Conservation (phyloP, 1,139 yeast genomes). For the Geotrichum phurueaensis region DNA sequence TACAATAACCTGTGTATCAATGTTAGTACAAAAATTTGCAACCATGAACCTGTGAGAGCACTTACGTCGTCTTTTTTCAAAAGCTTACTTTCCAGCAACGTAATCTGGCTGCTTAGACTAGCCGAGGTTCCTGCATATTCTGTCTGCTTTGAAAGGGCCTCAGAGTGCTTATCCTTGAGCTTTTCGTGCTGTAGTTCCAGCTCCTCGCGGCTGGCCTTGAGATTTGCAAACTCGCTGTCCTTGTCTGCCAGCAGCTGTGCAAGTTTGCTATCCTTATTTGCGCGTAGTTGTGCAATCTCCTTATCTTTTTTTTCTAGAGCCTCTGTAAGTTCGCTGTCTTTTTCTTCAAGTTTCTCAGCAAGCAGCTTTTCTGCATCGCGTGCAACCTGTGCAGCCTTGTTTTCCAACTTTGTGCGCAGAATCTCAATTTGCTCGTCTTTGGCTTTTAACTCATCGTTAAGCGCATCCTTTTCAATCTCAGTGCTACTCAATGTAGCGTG, state of each 20-base stretch:
- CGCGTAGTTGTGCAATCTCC: neutral
- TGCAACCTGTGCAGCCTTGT: neutral
- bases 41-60: neutral
- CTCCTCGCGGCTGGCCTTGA: neutral
- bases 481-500: slow-evolving; percentile 26
- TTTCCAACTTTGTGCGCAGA: neutral
- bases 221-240: neutral
- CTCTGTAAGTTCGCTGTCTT: slow-evolving; percentile 1
- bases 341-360: slow-evolving; percentile 3
- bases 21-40: neutral
- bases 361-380: neutral
- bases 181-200: slow-evolving; percentile 17
- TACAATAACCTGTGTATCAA: slow-evolving; percentile 9
- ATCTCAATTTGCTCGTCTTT: neutral
- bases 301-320: slow-evolving; percentile 18
- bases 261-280: slow-evolving; percentile 5
- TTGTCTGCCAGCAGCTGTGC: neutral
- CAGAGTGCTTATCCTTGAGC: slow-evolving; percentile 21
- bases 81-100: slow-evolving; percentile 21
- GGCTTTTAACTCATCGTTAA: slow-evolving; percentile 4
- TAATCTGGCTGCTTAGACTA: slow-evolving; percentile 20
- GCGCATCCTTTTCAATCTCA: slow-evolving; percentile 24
- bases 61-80: slow-evolving; percentile 20
- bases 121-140: slow-evolving; percentile 24
- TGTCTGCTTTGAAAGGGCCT: slow-evolving; percentile 21